phyloP scores from a whole-genome alignment of 2,329 filamentous ascomycete species.

The Calonectria pseudoturangicola region DNA sequence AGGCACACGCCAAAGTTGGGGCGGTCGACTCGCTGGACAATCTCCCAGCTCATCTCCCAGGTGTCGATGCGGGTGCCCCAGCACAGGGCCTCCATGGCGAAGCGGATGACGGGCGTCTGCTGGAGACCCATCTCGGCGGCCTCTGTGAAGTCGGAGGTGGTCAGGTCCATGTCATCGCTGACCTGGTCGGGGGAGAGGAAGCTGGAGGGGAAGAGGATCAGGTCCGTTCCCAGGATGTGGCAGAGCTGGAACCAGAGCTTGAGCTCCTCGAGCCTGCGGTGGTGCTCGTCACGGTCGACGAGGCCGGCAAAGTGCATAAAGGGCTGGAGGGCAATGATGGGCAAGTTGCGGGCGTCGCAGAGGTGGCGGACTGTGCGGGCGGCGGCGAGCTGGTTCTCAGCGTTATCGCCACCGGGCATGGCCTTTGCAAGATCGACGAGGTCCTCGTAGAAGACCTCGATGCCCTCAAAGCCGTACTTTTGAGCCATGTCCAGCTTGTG shows the following conservation, averaged over 20 bases:
- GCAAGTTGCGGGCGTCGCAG: conserved; percentile 72
- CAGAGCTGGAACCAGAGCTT: conserved; percentile 82
- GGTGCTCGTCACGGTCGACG: conserved; percentile 75
- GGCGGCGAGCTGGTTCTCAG: conserved; percentile 71
- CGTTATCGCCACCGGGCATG: conserved; percentile 62
- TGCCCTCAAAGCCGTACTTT: conserved; percentile 78
- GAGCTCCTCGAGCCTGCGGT: conserved; percentile 76
- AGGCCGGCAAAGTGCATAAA: conserved; percentile 88
- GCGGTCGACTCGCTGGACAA: conserved; percentile 78
- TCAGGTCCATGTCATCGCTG: conserved; percentile 69
- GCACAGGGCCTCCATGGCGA: conserved; percentile 83
- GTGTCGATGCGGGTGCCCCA: conserved; percentile 82
- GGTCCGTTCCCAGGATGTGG: conserved; percentile 78
- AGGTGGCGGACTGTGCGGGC: conserved; percentile 74
- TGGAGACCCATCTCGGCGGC: conserved; percentile 80
- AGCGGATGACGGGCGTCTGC: conserved; percentile 75
- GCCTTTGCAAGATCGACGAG: conserved; percentile 75
- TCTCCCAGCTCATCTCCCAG: conserved; percentile 83
- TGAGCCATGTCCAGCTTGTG: conserved; percentile 82
- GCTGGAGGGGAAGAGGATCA: conserved; percentile 84
- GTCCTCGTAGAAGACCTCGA: conserved; percentile 88
- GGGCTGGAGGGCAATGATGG: conserved; percentile 81
- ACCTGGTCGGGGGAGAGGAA: conserved; percentile 74
- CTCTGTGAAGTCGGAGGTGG: conserved; percentile 77
- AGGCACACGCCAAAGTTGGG: conserved; percentile 85